phyloP scores from a whole-genome alignment of 2,329 filamentous ascomycete species.

The Fusarium lyarnte region DNA sequence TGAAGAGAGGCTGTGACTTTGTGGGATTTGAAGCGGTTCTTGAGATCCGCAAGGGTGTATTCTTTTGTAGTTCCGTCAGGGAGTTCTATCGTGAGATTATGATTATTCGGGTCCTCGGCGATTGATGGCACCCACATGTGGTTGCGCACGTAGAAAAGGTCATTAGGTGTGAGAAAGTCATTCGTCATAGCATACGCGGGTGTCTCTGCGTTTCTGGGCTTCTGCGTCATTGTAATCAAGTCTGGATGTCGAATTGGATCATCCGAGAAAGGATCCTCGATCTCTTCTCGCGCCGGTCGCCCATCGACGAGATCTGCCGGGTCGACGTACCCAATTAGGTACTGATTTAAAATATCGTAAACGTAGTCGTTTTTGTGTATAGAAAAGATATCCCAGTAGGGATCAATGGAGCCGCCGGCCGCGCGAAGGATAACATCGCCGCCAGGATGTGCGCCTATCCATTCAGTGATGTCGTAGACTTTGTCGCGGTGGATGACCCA shows the following conservation, averaged over 20 bases:
- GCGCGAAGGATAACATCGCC: conserved; percentile 74
- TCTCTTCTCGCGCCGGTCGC: conserved; percentile 58
- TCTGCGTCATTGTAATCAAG: conserved; percentile 61
- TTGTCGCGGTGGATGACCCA: conserved; percentile 73
- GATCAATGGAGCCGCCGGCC: conserved; percentile 71
- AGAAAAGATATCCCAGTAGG: conserved; percentile 76
- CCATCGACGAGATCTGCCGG: conserved; percentile 67
- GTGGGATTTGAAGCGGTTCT: conserved; percentile 59
- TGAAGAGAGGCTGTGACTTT: conserved; percentile 66
- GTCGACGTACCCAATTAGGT: conserved; percentile 70
- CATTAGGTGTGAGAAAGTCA: conserved; percentile 64
- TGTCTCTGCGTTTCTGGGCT: conserved; percentile 71
- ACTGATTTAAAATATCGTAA: conserved; percentile 71
- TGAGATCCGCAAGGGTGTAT: conserved; percentile 65
- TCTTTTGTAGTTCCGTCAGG: conserved; percentile 61
- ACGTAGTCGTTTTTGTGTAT: conserved; percentile 75
- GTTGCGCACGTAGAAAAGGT: conserved; percentile 68
- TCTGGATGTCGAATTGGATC: conserved; percentile 63
- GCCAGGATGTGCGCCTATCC: conserved; percentile 72
- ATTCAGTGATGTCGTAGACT: conserved; percentile 77
- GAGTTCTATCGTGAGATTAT: conserved; percentile 64
- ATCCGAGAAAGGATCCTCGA: conserved; percentile 69
- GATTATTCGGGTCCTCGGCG: conserved; percentile 48
- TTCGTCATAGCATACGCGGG: conserved; percentile 58
- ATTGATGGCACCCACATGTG: conserved; percentile 71